A percentile compares a stretch with the other conserved stretches of the same genome.
These are phyloP conservation scores for Cyclotella distinguenda DNA, from an alignment of 108 stramenopile species.

Conservation along the genomic window DNA sequence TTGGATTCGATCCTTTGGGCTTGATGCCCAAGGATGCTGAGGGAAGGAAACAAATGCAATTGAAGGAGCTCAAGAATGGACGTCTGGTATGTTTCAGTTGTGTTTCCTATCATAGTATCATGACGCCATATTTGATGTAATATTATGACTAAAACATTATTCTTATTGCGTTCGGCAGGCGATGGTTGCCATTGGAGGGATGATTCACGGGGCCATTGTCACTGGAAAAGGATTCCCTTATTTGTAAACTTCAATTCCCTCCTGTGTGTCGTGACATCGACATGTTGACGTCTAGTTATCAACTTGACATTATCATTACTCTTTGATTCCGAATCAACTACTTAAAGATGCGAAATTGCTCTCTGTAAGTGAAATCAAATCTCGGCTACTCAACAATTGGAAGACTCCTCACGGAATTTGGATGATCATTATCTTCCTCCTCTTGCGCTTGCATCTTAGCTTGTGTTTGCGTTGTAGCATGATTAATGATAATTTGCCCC, in stretches of 20 bases:
- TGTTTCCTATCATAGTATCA: not conserved
- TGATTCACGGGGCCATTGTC: conserved; percentile 73
- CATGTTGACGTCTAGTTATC: too few relatives aligned
- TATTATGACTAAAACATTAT: not conserved
- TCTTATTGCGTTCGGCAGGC: conserved; percentile 43
- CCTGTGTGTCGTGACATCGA: too few relatives aligned
- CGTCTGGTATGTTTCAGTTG: conserved; percentile 52
- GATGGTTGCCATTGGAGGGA: conserved; percentile 93
- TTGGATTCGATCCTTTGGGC: conserved; percentile 72
- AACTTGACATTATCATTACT: too few relatives aligned
- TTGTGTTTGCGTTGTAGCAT: not conserved
- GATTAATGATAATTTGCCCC: not conserved
- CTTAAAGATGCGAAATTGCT: too few relatives aligned
- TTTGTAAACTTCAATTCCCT: conserved; percentile 63
- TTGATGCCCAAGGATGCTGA: conserved; percentile 59
- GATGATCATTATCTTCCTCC: not conserved
- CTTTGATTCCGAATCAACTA: too few relatives aligned
- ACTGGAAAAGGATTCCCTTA: conserved; percentile 96
- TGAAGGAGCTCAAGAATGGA: conserved; percentile 85
- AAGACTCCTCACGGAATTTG: not conserved
- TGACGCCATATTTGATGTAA: not conserved
- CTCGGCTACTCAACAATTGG: not conserved
- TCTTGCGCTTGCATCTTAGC: not conserved
- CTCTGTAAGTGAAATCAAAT: too few relatives aligned
- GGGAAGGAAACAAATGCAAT: conserved; percentile 67